Evolutionary conservation across 257 asterid genomes (phyloP).

Genomic region (Gardenia jasminoides): DNA sequence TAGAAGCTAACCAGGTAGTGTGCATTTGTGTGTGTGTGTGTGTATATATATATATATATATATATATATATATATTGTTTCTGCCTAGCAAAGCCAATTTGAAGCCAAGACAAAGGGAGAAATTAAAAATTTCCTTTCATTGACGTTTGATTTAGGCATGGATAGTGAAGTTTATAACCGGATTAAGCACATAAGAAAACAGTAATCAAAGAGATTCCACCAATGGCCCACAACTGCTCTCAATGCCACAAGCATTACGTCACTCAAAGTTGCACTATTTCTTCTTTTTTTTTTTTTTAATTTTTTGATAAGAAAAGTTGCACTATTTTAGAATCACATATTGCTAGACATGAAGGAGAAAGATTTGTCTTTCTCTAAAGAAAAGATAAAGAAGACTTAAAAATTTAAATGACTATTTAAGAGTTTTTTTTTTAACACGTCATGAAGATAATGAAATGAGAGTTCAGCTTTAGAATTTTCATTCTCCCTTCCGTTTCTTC

Average conservation of each 20-base stretch:
- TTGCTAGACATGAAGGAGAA: background rate
- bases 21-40: no score
- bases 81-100: constrained; percentile 1
- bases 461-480: background rate
- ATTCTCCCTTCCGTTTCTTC: background rate
- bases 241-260: background rate
- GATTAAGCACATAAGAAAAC: background rate
- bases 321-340: background rate
- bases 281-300: no score
- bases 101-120: background rate
- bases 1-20: background rate
- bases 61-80: no score
- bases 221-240: background rate
- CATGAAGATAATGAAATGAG: no score
- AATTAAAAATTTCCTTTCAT: background rate
- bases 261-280: background rate
- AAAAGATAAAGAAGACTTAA: background rate
- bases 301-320: no score
- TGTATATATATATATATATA: background rate
- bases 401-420: no score
- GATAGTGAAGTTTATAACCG: background rate
- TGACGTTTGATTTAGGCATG: background rate
- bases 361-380: background rate
- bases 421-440: background rate
- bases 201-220: background rate